These are phyloP conservation scores for Prunus yedoensis DNA, from an alignment of 331 rosid genomes.

Conservation along the genomic window DNA sequence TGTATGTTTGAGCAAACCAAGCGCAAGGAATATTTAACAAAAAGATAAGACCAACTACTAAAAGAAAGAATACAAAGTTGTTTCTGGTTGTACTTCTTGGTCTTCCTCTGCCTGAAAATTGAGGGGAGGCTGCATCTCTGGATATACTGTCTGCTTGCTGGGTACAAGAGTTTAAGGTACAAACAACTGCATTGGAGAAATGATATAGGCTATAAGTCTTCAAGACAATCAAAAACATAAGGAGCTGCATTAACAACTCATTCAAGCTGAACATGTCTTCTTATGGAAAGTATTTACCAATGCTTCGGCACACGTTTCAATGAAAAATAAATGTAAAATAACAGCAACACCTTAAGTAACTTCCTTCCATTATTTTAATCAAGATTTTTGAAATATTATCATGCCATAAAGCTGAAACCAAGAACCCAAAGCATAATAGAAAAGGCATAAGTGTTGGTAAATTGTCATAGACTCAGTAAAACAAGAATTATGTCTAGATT, in stretches of 20 bases:
- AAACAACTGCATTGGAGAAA: conserved; percentile 65
- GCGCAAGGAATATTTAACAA: conserved; percentile 6
- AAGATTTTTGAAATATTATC: neutral
- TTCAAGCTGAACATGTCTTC: neutral
- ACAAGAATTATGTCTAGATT: neutral
- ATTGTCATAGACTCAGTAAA: neutral
- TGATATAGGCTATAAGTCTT: conserved; percentile 25
- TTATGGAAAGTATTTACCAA: neutral
- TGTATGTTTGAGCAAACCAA: conserved; percentile 15
- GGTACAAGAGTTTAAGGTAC: conserved; percentile 89
- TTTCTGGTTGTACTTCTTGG: conserved; percentile 56
- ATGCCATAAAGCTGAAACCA: neutral
- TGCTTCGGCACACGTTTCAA: neutral
- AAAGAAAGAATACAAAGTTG: conserved; percentile 22
- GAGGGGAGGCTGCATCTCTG: conserved; percentile 62
- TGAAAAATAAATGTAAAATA: neutral
- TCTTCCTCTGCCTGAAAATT: conserved; percentile 69
- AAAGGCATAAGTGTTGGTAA: neutral
- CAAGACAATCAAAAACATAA: conserved; percentile 9
- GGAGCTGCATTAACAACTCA: neutral
- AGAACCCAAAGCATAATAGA: neutral
- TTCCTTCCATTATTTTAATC: neutral
- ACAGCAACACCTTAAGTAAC: neutral
- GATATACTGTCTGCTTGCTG: conserved; percentile 72
- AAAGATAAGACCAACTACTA: conserved; percentile 12